A percentile compares a stretch with the other conserved stretches of the same genome.
Conservation (phyloP, 805 yeast genomes). For the Starmerella etchellsii region DNA sequence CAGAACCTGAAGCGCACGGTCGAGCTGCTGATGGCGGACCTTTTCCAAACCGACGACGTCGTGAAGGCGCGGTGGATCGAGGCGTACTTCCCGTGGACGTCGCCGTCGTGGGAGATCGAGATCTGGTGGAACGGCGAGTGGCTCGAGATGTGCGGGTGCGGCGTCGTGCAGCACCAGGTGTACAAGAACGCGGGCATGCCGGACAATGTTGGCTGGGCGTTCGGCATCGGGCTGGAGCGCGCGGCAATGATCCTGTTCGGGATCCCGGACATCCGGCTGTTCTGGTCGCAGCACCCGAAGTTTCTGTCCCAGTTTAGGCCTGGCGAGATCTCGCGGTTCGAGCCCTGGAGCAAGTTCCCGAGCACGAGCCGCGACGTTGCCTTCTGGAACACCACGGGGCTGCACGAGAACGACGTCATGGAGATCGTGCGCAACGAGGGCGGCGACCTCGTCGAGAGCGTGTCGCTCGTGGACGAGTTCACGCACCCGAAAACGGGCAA, state of each 20-base stretch:
- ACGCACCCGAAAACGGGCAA: constrained; percentile 69
- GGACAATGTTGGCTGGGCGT: constrained; percentile 82
- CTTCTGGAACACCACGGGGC: constrained; percentile 56
- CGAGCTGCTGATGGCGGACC: constrained; percentile 69
- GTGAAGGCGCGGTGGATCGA: constrained; percentile 87
- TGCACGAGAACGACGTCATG: constrained; percentile 88
- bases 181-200: constrained; percentile 55
- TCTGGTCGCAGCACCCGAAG: constrained; percentile 78
- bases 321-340: constrained; percentile 57
- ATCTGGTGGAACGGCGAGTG: constrained; percentile 98
- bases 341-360: constrained; percentile 84
- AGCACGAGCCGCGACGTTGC: constrained; percentile 78
- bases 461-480: constrained; percentile 65
- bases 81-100: constrained; percentile 95
- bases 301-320: constrained; percentile 59
- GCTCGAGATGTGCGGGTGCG: constrained; percentile 96
- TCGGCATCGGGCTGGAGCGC: constrained; percentile 90
- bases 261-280: constrained; percentile 84
- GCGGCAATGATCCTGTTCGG: constrained; percentile 93
- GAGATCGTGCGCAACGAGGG: constrained; percentile 73
- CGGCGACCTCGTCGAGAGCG: constrained; percentile 82
- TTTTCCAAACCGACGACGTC: constrained; percentile 60
- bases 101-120: constrained; percentile 97
- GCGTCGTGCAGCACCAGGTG: constrained; percentile 71
- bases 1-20: constrained; percentile 74